A percentile compares a stretch with the other conserved stretches of the same genome.
These are phyloP conservation scores for Pseudogymnoascus sp. DNA, from an alignment of 2,329 filamentous ascomycete genomes.

Conservation along the genomic window DNA sequence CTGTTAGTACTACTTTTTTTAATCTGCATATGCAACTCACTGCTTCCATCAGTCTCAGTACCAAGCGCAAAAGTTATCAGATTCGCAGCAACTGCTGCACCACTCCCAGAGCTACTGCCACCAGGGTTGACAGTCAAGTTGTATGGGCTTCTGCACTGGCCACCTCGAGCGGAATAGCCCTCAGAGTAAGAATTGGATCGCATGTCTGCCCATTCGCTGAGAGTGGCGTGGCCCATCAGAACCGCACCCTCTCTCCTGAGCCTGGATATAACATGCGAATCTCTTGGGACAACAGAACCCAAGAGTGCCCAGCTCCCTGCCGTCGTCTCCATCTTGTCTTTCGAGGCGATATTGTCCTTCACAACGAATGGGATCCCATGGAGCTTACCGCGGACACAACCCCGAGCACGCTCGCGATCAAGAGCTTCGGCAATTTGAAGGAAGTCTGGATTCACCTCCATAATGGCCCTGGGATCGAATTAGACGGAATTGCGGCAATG, in stretches of 20 bases:
- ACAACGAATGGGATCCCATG: conserved; percentile 53
- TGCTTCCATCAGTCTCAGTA: conserved; percentile 54
- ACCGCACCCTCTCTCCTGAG: conserved; percentile 54
- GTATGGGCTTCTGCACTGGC: conserved; percentile 53
- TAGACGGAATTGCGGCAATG: neutral
- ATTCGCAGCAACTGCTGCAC: conserved; percentile 38
- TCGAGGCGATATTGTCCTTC: conserved; percentile 44
- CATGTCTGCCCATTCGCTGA: conserved; percentile 58
- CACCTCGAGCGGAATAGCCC: conserved; percentile 57
- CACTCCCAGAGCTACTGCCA: conserved; percentile 55
- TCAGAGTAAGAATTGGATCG: conserved; percentile 48
- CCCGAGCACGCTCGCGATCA: conserved; percentile 38
- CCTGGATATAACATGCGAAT: conserved; percentile 50
- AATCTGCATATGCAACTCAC: too few relatives aligned
- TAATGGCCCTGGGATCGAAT: conserved; percentile 43
- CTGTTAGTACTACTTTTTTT: conserved; percentile 40
- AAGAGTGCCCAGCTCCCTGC: conserved; percentile 48
- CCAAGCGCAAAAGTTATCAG: conserved; percentile 28
- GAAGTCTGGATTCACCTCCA: conserved; percentile 29
- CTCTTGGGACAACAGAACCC: conserved; percentile 44
- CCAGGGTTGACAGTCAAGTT: conserved; percentile 56
- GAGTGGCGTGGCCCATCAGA: conserved; percentile 58
- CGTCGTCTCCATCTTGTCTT: conserved; percentile 49
- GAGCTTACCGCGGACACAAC: conserved; percentile 43
- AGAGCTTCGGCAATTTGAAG: conserved; percentile 41